Base-by-base conservation (phyloP, 176 grass and related monocot species). In the Phoenix dactylifera region DNA sequence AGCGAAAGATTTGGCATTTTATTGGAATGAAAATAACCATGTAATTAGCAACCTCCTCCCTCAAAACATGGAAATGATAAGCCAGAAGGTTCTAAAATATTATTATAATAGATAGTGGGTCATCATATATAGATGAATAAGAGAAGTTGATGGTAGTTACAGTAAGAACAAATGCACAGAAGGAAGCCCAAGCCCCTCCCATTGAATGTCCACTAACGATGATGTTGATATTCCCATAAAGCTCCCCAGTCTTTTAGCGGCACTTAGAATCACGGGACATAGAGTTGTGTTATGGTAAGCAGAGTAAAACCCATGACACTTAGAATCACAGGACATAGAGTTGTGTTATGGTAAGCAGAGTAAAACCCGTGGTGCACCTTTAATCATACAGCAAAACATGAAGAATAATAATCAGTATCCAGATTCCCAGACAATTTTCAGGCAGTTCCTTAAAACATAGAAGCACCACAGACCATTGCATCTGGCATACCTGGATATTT, bases 331-430 rank as follows among this genome's bases (percentile, higher is more conserved):
- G 74, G 76, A 18, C 74, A 76, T 24, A 92, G 18, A 57, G 80
- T 85, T 5, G 88, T 89, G 71, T 92, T 89, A 63, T 98, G 88
- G 56, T 89, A 98, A 26, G 88, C 82, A 78, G 77, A 68, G 59
- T 98, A 92, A 89, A 98, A 98, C 18, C 93, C 93, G 44, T 76
- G 79, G 72, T 98, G 93, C 57, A 98, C 87, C 93, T 98, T 51
- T 56, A 58, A 55, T 44, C 35, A 44, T 44, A 12, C 35, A 44
- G 9, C 35, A 44, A 12, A 44, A 44, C 35, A 12, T 44, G 10
- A 44, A 44, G 35, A 44, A 12, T 44, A 44, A 44, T 44, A 44
- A 44, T 44, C 0, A 44, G 35, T 3, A 44, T 44, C 7, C 35
- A 44, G 35, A 44, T 0, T 12, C 12, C 7, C 35, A 44, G 35